These are phyloP conservation scores for Penicillium coprophilum DNA, from an alignment of 495 filamentous ascomycete genomes.

Conservation along the genomic window DNA sequence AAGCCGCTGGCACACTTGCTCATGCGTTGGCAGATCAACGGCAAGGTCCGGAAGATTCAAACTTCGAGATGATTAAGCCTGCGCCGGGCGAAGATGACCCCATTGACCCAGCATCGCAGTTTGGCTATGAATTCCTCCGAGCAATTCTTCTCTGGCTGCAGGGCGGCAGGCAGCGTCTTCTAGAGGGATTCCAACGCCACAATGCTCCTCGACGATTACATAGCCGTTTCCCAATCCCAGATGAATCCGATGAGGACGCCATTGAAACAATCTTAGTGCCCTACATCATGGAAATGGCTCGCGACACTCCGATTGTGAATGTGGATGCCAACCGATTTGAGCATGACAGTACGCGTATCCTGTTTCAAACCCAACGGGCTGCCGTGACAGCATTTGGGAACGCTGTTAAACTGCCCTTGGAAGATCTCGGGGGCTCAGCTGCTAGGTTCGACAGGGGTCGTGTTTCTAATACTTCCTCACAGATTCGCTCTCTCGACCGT, in stretches of 20 bases:
- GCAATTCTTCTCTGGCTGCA: constrained; percentile 64
- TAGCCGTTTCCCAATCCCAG: constrained; percentile 53
- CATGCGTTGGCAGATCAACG: constrained; percentile 51
- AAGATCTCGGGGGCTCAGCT: constrained; percentile 39
- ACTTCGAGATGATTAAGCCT: constrained; percentile 45
- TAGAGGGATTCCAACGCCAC: constrained; percentile 55
- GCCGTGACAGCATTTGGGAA: constrained; percentile 58
- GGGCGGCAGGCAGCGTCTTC: constrained; percentile 51
- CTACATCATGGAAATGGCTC: constrained; percentile 54
- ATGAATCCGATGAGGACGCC: constrained; percentile 47
- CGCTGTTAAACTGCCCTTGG: constrained; percentile 52
- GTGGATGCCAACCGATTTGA: constrained; percentile 62
- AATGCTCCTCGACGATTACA: constrained; percentile 32
- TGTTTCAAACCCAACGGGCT: constrained; percentile 55
- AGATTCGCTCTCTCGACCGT: constrained; percentile 36
- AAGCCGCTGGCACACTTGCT: constrained; percentile 63
- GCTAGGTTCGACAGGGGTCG: constrained; percentile 34
- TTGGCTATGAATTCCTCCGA: constrained; percentile 65
- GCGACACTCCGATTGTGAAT: constrained; percentile 49
- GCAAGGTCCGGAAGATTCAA: constrained; percentile 19
- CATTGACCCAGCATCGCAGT: constrained; percentile 45
- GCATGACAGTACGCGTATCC: constrained; percentile 48
- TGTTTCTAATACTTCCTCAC: constrained; percentile 22
- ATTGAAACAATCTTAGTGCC: constrained; percentile 59
- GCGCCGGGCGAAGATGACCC: constrained; percentile 49